Evolutionary conservation across 2,329 filamentous ascomycete genomes (phyloP), one percentile per base, ranked within the genome.

Genomic region (Colletotrichum godetiae): DNA sequence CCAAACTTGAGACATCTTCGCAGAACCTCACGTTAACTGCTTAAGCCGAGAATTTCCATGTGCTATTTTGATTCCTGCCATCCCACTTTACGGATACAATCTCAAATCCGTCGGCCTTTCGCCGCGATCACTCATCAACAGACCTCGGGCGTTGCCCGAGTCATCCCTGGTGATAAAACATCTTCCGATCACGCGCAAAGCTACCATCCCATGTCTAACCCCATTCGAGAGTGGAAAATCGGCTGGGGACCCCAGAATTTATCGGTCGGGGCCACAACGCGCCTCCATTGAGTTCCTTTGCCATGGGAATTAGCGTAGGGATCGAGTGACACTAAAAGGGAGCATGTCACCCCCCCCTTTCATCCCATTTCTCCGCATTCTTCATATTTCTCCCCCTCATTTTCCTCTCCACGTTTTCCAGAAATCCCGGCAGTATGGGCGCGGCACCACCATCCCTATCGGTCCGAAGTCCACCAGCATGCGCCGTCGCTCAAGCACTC

Each of bases 361-460:
- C 19, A 22, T 60, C 15, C 29, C 37, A 64, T 71, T 74, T 72
- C 72, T 74, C 72, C 72, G 72, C 72, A 62, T 61, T 63, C 33
- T 59, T 63, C 52, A n/a, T n/a, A 35, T 68, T 72, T 72, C 65
- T 72, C 69, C 58, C 62, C 62, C 68, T 71, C 68, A 56, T 33
- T 49, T n/a, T 35, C 24, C 35, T 67, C 55, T 60, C 68, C 60
- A 62, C 56, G 49, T 62, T 68, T 58, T 61, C 59, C 42, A 49
- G 42, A 52, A 55, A 61, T 27, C 68, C 49, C 53, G 65, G 69
- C 68, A 55, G 37, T 46, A 67, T 56, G 63, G 56, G 63, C 19
- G 27, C 33, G 27, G 27, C 29, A n/a, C 27, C 24, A 52, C 46
- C n/a, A n/a, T 27, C 31, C 58, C 11, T 15, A 24, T 68, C 24